These are phyloP conservation scores for Prinsepia uniflora DNA, from an alignment of 306 rosid genomes.

Conservation along the genomic window DNA sequence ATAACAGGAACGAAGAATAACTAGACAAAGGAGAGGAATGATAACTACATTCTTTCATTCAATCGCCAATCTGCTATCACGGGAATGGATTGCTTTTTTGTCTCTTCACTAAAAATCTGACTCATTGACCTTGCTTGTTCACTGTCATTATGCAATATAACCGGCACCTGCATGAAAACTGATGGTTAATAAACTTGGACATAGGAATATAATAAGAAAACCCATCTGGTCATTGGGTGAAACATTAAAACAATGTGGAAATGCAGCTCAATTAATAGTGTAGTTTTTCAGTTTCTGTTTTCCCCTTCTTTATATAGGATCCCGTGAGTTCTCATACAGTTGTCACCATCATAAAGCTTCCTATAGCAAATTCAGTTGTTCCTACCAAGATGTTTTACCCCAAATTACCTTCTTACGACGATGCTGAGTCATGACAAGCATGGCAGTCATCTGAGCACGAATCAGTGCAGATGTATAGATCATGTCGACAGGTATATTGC, in stretches of 20 bases:
- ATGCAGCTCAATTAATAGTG: neutral
- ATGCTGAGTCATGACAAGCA: constrained; percentile 99
- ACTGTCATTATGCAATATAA: constrained; percentile 75
- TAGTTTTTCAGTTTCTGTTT: neutral
- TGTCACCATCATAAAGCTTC: neutral
- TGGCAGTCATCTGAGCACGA: constrained; percentile 99
- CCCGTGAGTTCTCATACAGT: no score
- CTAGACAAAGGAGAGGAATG: constrained; percentile 22
- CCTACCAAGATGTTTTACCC: neutral
- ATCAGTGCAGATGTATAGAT: constrained; percentile 91
- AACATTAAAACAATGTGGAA: neutral
- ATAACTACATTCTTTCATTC: constrained; percentile 90
- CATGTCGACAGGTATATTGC: constrained; percentile 89
- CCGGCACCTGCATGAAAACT: constrained; percentile 61
- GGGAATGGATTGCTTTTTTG: constrained; percentile 88
- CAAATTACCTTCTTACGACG: constrained; percentile 75
- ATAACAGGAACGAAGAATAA: constrained; percentile 17
- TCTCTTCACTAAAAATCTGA: constrained; percentile 85
- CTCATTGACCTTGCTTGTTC: constrained; percentile 87
- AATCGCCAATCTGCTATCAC: constrained; percentile 84
- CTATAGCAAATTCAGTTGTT: neutral
- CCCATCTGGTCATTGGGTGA: neutral
- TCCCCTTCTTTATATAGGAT: neutral
- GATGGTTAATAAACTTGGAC: constrained; percentile 23
- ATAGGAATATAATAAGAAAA: constrained; percentile 6